Evolutionary conservation across 192 early-diverging fungal genomes (phyloP).

Genomic region (Backusella circina): DNA sequence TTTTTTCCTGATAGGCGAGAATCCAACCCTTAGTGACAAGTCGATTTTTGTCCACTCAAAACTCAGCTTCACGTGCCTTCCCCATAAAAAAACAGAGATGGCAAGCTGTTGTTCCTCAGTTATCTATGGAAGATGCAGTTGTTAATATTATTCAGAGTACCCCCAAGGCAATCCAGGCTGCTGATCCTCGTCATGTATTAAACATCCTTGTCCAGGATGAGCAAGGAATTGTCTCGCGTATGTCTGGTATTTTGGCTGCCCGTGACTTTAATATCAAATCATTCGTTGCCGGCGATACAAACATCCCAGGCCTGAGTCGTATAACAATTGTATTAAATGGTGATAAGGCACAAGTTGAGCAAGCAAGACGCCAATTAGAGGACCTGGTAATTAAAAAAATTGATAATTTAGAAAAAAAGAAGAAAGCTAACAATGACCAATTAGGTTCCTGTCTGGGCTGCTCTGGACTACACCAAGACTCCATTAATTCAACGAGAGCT

Average conservation of each 20-base stretch:
- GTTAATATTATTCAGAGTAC: slow-evolving; percentile 96
- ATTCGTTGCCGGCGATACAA: slow-evolving; percentile 92
- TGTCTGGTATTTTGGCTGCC: slow-evolving; percentile 87
- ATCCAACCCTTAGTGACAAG: background rate
- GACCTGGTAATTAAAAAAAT: slow-evolving; percentile 66
- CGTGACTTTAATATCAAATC: slow-evolving; percentile 98
- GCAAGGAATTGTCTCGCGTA: slow-evolving; percentile 77
- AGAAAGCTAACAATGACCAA: background rate
- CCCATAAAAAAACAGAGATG: slow-evolving; percentile 25
- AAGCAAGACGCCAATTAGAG: slow-evolving; percentile 91
- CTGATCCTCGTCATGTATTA: slow-evolving; percentile 80
- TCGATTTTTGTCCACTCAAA: background rate
- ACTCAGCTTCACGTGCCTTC: slow-evolving; percentile 19
- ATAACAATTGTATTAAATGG: slow-evolving; percentile 96
- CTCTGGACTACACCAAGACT: slow-evolving; percentile 91
- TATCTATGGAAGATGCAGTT: slow-evolving; percentile 90
- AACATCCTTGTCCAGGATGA: slow-evolving; percentile 94
- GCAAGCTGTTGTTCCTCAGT: slow-evolving; percentile 39
- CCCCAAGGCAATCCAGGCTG: slow-evolving; percentile 45
- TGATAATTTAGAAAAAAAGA: background rate
- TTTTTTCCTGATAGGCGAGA: background rate
- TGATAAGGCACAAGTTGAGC: slow-evolving; percentile 79
- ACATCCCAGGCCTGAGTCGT: slow-evolving; percentile 85
- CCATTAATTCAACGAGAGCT: slow-evolving; percentile 89
- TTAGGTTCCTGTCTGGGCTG: slow-evolving; percentile 90